Evolutionary conservation across 495 filamentous ascomycete genomes (phyloP).

Genomic region (Cudoniella acicularis): DNA sequence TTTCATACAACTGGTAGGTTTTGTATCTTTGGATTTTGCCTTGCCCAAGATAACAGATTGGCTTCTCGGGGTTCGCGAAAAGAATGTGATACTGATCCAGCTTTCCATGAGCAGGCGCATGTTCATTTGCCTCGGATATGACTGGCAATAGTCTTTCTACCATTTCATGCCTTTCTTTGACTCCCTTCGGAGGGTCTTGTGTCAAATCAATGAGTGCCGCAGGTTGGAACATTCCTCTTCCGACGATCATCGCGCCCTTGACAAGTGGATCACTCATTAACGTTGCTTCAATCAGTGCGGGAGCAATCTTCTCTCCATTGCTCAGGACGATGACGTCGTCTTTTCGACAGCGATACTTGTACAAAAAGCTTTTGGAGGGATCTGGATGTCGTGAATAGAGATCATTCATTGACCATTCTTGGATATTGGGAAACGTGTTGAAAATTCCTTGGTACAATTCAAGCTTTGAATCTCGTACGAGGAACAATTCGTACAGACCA

Average conservation of each 20-base stretch:
- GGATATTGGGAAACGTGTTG: constrained; percentile 44
- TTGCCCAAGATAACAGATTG: constrained; percentile 50
- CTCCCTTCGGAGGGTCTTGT: neutral
- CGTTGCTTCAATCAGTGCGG: constrained; percentile 45
- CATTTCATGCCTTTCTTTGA: constrained; percentile 12
- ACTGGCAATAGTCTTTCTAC: constrained; percentile 26
- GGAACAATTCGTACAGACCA: neutral
- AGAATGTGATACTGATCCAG: constrained; percentile 35
- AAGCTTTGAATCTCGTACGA: constrained; percentile 26
- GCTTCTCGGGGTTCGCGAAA: constrained; percentile 41
- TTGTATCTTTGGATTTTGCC: constrained; percentile 46
- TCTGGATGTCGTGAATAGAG: constrained; percentile 23
- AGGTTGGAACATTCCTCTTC: constrained; percentile 46
- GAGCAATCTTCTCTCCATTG: constrained; percentile 61
- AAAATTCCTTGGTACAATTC: constrained; percentile 40
- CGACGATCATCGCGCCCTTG: constrained; percentile 44
- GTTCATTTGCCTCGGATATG: constrained; percentile 40
- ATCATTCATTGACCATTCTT: constrained; percentile 52
- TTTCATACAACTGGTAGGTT: constrained; percentile 43
- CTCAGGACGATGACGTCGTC: neutral
- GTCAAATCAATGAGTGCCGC: constrained; percentile 48
- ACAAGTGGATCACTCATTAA: constrained; percentile 41
- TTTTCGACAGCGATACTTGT: neutral
- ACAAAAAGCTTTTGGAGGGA: neutral
- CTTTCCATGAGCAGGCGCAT: constrained; percentile 42